Evolutionary conservation across 345 rosid genomes (phyloP), one percentile per base, ranked within the genome.

Genomic region (Excoecaria cochinchinensis): DNA sequence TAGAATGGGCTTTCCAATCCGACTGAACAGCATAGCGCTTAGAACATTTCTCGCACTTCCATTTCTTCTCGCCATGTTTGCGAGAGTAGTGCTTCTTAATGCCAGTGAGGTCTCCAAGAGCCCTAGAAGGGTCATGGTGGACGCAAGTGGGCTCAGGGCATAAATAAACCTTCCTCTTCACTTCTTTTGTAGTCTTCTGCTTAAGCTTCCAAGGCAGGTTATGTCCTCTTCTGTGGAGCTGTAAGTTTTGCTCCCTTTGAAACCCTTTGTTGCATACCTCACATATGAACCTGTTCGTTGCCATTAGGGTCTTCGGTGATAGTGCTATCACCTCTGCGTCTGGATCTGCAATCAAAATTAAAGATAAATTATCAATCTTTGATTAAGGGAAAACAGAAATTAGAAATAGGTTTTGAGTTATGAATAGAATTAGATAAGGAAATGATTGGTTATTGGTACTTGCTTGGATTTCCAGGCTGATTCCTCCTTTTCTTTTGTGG

Each of bases 261-360:
- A 76, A 76, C 38, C 79, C 79, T 76, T 76, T 76, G 74, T 64
- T 77, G 75, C 80, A 77, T 65, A 77, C 80, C 52, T 77, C 80
- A 46, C 80, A 77, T 62, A 77, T 77, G 75, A 77, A 77, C 66
- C 80, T 77, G 71, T 77, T 77, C 53, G 80, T 77, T 65, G 80
- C 80, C 80, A 77, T 77, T 64, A 77, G 58, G 2, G 80, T 77
- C 75, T 64, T 77, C n/a, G 80, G 80, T 42, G 80, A 71, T 55
- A 77, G 71, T 3, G 80, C 80, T 77, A 77, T 77, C 66, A 77
- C 75, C 44, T 77, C 80, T 46, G 80, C 80, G 36, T 77, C 80
- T 77, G 80, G 80, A 77, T 77, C 80, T 77, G 76, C 61, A 51
- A 68, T 46, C 56, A 64, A 70, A 83, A 70, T 77, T 56, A 17